Evolutionary conservation across 768 basidiomycete genomes (phyloP).

Genomic region (Exidia glandulosa): DNA sequence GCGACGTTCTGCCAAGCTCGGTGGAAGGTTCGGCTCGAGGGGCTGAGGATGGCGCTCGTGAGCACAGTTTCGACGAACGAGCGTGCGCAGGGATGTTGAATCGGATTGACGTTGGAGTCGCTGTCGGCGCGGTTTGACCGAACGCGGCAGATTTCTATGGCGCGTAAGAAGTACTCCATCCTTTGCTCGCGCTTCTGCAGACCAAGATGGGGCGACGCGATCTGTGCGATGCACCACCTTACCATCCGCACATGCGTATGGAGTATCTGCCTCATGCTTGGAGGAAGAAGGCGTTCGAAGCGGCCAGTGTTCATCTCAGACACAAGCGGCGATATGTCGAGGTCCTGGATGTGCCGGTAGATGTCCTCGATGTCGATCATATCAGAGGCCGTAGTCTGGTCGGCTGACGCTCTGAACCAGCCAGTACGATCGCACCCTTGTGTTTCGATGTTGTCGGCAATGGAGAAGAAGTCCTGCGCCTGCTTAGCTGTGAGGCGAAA

Average conservation of each 20-base stretch:
- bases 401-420: conserved; percentile 61
- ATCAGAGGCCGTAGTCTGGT: conserved; percentile 44
- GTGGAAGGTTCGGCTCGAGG: conserved; percentile 67
- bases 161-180: conserved; percentile 61
- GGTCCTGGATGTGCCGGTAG: conserved; percentile 58
- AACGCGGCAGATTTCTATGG: conserved; percentile 62
- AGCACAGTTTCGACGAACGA: conserved; percentile 75
- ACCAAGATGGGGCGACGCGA: conserved; percentile 55
- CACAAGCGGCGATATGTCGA: conserved; percentile 62
- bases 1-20: conserved; percentile 75
- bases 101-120: conserved; percentile 23
- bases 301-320: conserved; percentile 60
- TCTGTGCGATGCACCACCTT: conserved; percentile 66
- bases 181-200: conserved; percentile 53
- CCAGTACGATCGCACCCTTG: conserved; percentile 71
- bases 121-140: conserved; percentile 31
- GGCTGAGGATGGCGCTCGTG: conserved; percentile 63
- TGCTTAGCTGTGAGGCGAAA: background rate
- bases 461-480: conserved; percentile 63
- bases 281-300: conserved; percentile 59
- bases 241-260: conserved; percentile 66
- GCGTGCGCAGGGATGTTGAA: conserved; percentile 54
- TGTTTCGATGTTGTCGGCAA: conserved; percentile 69
- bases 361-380: conserved; percentile 70
- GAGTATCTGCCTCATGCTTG: conserved; percentile 63